These are phyloP conservation scores for Helicocarpus griseus DNA, from an alignment of 2,329 filamentous ascomycete genomes.

Conservation along the genomic window DNA sequence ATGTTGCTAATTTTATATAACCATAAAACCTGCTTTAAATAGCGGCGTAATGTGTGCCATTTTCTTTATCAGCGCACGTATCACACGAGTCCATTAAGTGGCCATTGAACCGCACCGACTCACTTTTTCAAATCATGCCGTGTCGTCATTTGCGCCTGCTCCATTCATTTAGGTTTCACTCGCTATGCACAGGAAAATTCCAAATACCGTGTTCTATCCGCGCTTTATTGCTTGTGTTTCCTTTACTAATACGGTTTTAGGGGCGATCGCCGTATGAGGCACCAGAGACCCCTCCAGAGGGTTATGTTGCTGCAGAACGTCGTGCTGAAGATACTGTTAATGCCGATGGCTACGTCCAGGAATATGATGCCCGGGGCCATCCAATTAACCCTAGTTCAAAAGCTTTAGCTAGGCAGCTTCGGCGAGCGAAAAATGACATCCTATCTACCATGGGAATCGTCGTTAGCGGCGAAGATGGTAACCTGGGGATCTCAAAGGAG, in stretches of 20 bases:
- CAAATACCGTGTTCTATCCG: background rate
- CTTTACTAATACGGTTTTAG: slow-evolving; percentile 19
- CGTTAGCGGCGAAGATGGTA: slow-evolving; percentile 32
- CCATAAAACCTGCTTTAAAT: background rate
- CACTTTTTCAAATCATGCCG: too few relatives aligned
- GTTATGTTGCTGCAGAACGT: slow-evolving; percentile 14
- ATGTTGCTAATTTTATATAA: too few relatives aligned
- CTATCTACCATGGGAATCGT: slow-evolving; percentile 41
- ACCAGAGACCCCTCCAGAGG: slow-evolving; percentile 23
- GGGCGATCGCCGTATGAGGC: slow-evolving; percentile 38
- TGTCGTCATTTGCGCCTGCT: too few relatives aligned
- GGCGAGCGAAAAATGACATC: slow-evolving; percentile 42
- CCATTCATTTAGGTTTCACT: too few relatives aligned
- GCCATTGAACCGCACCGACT: too few relatives aligned
- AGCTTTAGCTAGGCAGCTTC: slow-evolving; percentile 28
- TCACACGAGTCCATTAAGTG: too few relatives aligned
- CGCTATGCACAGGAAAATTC: too few relatives aligned
- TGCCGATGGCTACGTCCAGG: slow-evolving; percentile 36
- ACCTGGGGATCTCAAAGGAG: slow-evolving; percentile 25
- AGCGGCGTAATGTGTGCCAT: too few relatives aligned
- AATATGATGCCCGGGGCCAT: slow-evolving; percentile 39
- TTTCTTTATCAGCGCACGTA: too few relatives aligned
- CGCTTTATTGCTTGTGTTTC: slow-evolving; percentile 12
- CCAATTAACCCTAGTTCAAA: slow-evolving; percentile 37
- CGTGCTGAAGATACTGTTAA: slow-evolving; percentile 20